A percentile compares a stretch with the other conserved stretches of the same genome.
These are phyloP conservation scores for Cytospora piceicola DNA, from an alignment of 2,329 filamentous ascomycete genomes.

Conservation along the genomic window DNA sequence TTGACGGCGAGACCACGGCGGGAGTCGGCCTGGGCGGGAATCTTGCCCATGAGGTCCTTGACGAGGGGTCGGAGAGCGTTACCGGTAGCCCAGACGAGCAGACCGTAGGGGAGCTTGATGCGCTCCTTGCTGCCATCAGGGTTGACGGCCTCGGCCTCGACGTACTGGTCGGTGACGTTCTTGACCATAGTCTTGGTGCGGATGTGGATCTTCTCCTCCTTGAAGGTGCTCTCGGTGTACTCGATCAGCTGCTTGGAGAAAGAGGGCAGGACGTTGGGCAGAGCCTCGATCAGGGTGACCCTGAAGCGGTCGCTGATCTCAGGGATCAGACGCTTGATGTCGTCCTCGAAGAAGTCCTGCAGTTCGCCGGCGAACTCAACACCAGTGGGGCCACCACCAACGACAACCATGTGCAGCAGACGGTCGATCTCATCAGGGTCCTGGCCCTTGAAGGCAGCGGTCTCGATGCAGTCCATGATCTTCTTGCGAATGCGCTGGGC, in stretches of 20 bases:
- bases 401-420: constrained; percentile 96
- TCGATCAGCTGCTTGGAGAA: constrained; percentile 99
- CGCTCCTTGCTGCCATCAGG: constrained; percentile 84
- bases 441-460: constrained; percentile 97
- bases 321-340: constrained; percentile 97
- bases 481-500: constrained; percentile 96
- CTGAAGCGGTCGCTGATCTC: constrained; percentile 95
- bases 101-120: constrained; percentile 86
- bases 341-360: constrained; percentile 98
- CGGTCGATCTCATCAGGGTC: constrained; percentile 84
- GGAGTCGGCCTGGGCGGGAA: constrained; percentile 93
- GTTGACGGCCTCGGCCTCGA: constrained; percentile 83
- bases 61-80: constrained; percentile 90
- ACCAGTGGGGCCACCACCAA: constrained; percentile 91
- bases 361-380: constrained; percentile 98
- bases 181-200: constrained; percentile 99
- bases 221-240: constrained; percentile 98
- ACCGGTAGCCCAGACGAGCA: constrained; percentile 97
- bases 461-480: constrained; percentile 99
- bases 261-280: constrained; percentile 94
- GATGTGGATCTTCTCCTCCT: constrained; percentile 97
- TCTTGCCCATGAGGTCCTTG: constrained; percentile 87
- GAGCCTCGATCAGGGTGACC: constrained; percentile 94
- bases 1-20: constrained; percentile 94
- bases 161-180: constrained; percentile 88